Evolutionary conservation across 164 flowering plant genomes (phyloP).

Genomic region (Tinospora cordifolia): DNA sequence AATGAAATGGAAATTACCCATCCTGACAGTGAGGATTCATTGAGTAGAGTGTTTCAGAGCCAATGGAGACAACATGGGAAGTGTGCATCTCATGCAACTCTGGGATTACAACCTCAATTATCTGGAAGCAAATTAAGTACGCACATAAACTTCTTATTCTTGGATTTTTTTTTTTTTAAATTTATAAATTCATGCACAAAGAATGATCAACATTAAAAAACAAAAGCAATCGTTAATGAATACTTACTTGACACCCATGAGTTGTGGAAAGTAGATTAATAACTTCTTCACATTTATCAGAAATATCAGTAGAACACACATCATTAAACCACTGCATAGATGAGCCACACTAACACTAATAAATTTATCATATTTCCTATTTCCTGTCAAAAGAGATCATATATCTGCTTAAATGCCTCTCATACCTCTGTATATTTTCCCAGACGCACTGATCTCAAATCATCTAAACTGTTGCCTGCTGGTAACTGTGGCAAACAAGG

Average conservation of each 20-base stretch:
- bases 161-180: background rate
- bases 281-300: constrained; percentile 68
- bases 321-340: constrained; percentile 91
- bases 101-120: constrained; percentile 73
- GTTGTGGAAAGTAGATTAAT: constrained; percentile 45
- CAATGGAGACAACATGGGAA: constrained; percentile 86
- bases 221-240: background rate
- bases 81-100: constrained; percentile 79
- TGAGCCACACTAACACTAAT: constrained; percentile 7
- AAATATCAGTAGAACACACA: constrained; percentile 71
- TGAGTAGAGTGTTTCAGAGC: constrained; percentile 55
- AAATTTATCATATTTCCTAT: background rate
- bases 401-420: background rate
- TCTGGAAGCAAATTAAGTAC: constrained; percentile 30
- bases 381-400: background rate
- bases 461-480: constrained; percentile 32
- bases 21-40: constrained; percentile 59
- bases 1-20: constrained; percentile 45
- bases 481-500: constrained; percentile 71
- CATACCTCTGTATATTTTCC: constrained; percentile 84
- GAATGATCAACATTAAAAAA: background rate
- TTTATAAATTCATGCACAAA: background rate
- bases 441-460: constrained; percentile 47
- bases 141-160: background rate
- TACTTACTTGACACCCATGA: constrained; percentile 70